These are phyloP conservation scores for Calonectria hawksworthii DNA, from an alignment of 2,329 filamentous ascomycete species.

Conservation along the genomic window DNA sequence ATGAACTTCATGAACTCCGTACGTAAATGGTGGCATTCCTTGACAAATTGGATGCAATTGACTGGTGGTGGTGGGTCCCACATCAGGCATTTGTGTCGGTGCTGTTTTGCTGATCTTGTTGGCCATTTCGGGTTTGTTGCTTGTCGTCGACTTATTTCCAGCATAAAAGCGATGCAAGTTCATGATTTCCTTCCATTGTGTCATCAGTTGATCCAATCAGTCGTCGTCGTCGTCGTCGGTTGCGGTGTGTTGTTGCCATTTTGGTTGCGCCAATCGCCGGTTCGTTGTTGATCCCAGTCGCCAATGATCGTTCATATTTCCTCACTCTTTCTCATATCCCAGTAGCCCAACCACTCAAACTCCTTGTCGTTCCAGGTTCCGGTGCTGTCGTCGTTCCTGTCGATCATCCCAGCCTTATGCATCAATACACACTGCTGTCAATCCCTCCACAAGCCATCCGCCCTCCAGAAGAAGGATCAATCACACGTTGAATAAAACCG, in stretches of 20 bases:
- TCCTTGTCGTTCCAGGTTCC: neutral
- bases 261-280: neutral
- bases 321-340: neutral
- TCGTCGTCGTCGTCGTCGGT: neutral
- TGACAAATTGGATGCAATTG: conserved; percentile 9
- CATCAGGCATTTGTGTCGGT: conserved; percentile 6
- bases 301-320: neutral
- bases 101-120: neutral
- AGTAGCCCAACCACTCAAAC: neutral
- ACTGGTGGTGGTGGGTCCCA: conserved; percentile 3
- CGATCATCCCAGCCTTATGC: neutral
- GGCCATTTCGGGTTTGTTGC: neutral
- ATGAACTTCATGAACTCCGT: conserved; percentile 4
- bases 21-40: neutral
- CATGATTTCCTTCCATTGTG: neutral
- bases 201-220: neutral
- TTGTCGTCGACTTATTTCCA: neutral
- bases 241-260: neutral
- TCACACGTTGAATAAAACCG: neutral
- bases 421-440: neutral
- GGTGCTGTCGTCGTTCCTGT: neutral
- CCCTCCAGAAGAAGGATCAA: neutral
- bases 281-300: neutral
- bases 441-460: conserved; percentile 1
- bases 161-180: conserved; percentile 3